Base-by-base conservation (phyloP, 75 land plant genomes). In the Selaginella moellendorffii region DNA sequence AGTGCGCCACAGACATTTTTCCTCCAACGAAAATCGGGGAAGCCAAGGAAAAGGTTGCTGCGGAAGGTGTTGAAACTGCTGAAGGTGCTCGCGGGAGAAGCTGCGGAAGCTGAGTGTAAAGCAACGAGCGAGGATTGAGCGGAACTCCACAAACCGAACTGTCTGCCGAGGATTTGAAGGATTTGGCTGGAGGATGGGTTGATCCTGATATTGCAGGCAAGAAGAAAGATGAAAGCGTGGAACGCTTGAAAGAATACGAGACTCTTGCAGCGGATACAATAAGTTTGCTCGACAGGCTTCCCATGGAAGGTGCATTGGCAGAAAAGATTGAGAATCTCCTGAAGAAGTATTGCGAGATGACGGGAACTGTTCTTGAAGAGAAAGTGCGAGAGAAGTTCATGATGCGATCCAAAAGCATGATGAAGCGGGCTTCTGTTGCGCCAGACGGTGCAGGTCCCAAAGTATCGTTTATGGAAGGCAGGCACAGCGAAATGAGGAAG, bases 231-330 rank as follows among this genome's bases (percentile, higher is more conserved):
- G 69, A 28, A 10, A 54, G 46, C 29, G 36, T 51, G 18, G 67
- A 65, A 19, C 67, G 67, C 17, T 46, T 65, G 22, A 31, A 65
- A 26, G 23, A 65, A 10, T 65, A 46, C 52, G 67, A 65, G 25
- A 52, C 1, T 0, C 22, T 65, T 31, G 67, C 67, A 1, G 19
- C 52, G 1, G 67, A 65, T n/a, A 65, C 67, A 24, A 1, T 65
- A 24, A 1, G 27, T 10, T 25, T 65, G 2, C 22, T 65, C 18
- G 67, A 65, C 19, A 65, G 52, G 26, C 18, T 65, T n/a, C 67
- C 60, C 18, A 25, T 52, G 27, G 67, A 65, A 2, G 67, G 67
- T 2, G 27, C 1, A n/a, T n/a, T 52, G 1, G 67, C 67, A 30
- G n/a, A 9, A 29, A 31, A 24, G 1, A 8, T 65, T 8, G 29